Conservation (phyloP, 176 grass and related monocot genomes). For the Metroxylon sagu region DNA sequence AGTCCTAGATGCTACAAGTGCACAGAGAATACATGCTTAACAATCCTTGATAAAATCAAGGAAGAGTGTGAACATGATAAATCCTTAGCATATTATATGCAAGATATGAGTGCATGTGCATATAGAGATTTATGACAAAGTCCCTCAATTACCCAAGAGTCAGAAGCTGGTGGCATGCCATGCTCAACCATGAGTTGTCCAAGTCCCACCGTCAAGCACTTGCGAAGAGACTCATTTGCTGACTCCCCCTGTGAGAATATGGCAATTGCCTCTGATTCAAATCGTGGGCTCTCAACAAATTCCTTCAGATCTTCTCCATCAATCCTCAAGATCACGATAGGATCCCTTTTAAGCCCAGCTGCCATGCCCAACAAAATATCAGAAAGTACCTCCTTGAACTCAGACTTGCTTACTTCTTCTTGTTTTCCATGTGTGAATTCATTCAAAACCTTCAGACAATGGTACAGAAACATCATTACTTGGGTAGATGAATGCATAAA, state of each 20-base stretch:
- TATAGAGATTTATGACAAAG: too few relatives aligned
- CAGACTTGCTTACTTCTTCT: slow-evolving; percentile 62
- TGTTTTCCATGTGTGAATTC: slow-evolving; percentile 62
- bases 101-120: background rate
- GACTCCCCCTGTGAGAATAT: slow-evolving; percentile 39
- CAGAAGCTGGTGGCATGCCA: slow-evolving; percentile 70
- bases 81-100: too few relatives aligned
- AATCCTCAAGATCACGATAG: slow-evolving; percentile 78
- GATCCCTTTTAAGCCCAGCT: slow-evolving; percentile 79
- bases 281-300: slow-evolving; percentile 37
- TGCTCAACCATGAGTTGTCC: slow-evolving; percentile 53
- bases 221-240: slow-evolving; percentile 24
- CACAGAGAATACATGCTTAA: too few relatives aligned
- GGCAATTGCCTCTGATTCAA: slow-evolving; percentile 41
- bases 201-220: slow-evolving; percentile 37
- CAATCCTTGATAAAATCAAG: too few relatives aligned
- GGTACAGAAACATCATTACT: background rate
- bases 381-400: slow-evolving; percentile 57
- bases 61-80: too few relatives aligned
- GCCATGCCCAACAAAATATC: slow-evolving; percentile 76
- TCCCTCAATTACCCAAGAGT: slow-evolving; percentile 45
- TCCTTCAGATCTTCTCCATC: slow-evolving; percentile 91
- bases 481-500: too few relatives aligned
- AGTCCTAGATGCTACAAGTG: too few relatives aligned
- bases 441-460: slow-evolving; percentile 47